A percentile compares a stretch with the other conserved stretches of the same genome.
Evolutionary conservation across 2,329 filamentous ascomycete species (phyloP).

Genomic region (Cordyceps cicadae): DNA sequence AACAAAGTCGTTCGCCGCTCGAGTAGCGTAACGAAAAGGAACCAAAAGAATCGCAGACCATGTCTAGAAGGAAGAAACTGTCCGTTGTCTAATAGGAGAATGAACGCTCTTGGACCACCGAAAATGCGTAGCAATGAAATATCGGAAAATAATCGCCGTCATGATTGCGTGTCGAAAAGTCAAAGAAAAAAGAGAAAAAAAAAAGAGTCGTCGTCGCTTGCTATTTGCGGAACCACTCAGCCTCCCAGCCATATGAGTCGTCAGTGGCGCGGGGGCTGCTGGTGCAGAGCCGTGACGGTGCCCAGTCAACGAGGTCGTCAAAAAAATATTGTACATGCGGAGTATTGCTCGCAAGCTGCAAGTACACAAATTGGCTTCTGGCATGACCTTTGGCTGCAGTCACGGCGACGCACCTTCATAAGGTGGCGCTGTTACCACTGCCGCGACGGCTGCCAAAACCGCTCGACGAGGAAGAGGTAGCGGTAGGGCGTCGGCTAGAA

Average conservation of each 20-base stretch:
- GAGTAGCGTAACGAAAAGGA: constrained; percentile 9
- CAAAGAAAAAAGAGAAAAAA: background rate
- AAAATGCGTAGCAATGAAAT: background rate
- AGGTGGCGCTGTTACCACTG: constrained; percentile 28
- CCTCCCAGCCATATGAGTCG: constrained; percentile 46
- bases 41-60: background rate
- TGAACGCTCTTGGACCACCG: background rate
- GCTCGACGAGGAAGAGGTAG: constrained; percentile 31
- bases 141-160: constrained; percentile 2
- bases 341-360: background rate
- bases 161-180: constrained; percentile 13
- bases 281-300: constrained; percentile 15
- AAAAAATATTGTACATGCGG: constrained; percentile 1
- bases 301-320: constrained; percentile 1
- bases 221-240: constrained; percentile 26
- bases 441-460: constrained; percentile 27
- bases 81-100: background rate
- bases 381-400: constrained; percentile 34
- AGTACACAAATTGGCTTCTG: constrained; percentile 14
- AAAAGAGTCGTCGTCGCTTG: constrained; percentile 22
- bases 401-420: constrained; percentile 54
- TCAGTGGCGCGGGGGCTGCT: constrained; percentile 28
- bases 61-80: constrained; percentile 10
- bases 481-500: constrained; percentile 33
- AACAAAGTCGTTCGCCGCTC: constrained; percentile 12